Conservation (phyloP, 106 monocot genomes). For the Allium fistulosum region DNA sequence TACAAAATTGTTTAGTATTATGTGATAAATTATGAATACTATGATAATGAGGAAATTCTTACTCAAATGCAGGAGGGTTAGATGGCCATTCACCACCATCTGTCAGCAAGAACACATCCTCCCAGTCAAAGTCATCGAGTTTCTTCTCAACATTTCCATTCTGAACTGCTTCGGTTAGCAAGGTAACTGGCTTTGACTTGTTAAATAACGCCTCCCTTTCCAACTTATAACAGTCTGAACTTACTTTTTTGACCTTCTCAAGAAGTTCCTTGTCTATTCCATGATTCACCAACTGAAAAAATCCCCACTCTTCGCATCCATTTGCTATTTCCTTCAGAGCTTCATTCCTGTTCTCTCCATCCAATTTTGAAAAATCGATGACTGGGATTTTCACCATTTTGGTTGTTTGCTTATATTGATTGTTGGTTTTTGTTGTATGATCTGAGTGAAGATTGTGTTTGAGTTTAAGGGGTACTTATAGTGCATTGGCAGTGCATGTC, state of each 20-base stretch:
- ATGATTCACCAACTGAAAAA: conserved; percentile 73
- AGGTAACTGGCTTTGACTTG: conserved; percentile 31
- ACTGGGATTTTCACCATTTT: conserved; percentile 25
- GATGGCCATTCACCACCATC: conserved; percentile 49
- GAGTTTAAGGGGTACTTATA: conserved; percentile 6
- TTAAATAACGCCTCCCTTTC: conserved; percentile 53
- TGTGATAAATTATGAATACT: too few relatives aligned
- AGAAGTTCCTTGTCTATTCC: conserved; percentile 50
- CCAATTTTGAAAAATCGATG: conserved; percentile 44
- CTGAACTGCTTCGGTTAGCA: conserved; percentile 21
- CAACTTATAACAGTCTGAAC: conserved; percentile 35
- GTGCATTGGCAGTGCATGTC: neutral
- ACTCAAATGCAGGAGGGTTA: conserved; percentile 44
- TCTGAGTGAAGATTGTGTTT: neutral
- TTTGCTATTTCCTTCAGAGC: conserved; percentile 34
- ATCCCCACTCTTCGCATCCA: conserved; percentile 59
- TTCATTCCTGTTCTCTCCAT: conserved; percentile 19
- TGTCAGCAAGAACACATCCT: conserved; percentile 39
- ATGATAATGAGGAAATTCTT: neutral
- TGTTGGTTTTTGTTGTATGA: neutral
- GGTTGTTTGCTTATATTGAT: neutral
- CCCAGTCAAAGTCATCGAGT: conserved; percentile 49
- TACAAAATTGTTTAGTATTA: too few relatives aligned
- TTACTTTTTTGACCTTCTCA: conserved; percentile 47
- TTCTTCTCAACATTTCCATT: conserved; percentile 1